Conservation (phyloP, 2,329 filamentous ascomycete genomes). For the Nothopassalora personata region DNA sequence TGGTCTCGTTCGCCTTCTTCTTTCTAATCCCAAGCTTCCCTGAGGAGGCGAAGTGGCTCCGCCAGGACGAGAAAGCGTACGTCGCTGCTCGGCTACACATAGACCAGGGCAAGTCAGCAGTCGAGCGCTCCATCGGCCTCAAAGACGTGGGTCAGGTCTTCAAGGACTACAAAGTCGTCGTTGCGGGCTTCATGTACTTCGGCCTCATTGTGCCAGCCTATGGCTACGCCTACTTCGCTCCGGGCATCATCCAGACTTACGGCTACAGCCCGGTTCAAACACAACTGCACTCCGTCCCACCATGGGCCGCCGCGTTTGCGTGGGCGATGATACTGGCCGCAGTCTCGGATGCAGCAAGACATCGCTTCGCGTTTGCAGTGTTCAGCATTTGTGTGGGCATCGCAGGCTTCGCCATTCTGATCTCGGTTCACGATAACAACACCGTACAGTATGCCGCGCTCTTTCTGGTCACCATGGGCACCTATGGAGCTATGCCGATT, state of each 20-base stretch:
- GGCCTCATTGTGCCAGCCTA: constrained; percentile 42
- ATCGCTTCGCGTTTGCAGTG: constrained; percentile 70
- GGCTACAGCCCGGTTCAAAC: constrained; percentile 51
- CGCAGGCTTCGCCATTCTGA: constrained; percentile 67
- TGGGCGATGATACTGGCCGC: constrained; percentile 72
- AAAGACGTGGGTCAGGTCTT: constrained; percentile 43
- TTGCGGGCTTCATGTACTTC: constrained; percentile 50
- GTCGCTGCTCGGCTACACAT: constrained; percentile 43
- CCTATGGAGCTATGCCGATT: constrained; percentile 83
- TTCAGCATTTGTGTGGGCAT: constrained; percentile 64
- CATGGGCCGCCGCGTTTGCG: constrained; percentile 68
- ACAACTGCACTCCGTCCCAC: constrained; percentile 51
- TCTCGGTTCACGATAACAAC: constrained; percentile 63
- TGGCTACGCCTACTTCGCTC: constrained; percentile 31
- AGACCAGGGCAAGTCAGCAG: constrained; percentile 45
- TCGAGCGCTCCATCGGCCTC: constrained; percentile 40
- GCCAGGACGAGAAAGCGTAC: constrained; percentile 42
- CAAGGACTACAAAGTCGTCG: constrained; percentile 45
- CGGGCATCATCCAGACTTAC: constrained; percentile 43
- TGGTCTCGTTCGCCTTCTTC: constrained; percentile 43
- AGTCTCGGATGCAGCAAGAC: constrained; percentile 63
- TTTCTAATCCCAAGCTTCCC: constrained; percentile 47
- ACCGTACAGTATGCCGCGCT: constrained; percentile 70
- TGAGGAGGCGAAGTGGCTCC: constrained; percentile 46
- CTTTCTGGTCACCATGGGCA: constrained; percentile 67